Evolutionary conservation across 495 filamentous ascomycete genomes (phyloP), one percentile per base, ranked within the genome.

Genomic region (Gamarada debralockiae): DNA sequence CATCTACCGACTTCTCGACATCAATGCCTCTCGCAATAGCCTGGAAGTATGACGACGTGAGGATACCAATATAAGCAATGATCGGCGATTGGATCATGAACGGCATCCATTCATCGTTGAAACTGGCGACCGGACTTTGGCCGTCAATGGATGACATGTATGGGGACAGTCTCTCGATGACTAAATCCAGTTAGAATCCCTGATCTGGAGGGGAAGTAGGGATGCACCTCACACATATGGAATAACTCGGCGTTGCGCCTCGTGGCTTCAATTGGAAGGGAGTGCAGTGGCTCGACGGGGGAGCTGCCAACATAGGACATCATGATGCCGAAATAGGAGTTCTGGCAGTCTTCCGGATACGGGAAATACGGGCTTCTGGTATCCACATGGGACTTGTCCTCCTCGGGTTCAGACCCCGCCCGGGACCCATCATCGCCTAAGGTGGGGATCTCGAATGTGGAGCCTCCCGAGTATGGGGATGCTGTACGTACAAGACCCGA

Each of bases 21-120:
- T 57, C 53, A 20, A 57, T 52, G 1, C 48, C 31, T 15, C 47
- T 15, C 1, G 50, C 10, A 13, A 27, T 29, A 13, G 59, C 54
- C 15, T 58, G 54, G 41, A 55, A 61, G 29, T 57, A 61, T 2
- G 54, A 48, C 1, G 59, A 36, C 1, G 53, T 48, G 3, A 61
- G 34, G 14, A 61, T 48, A 0, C 27, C 33, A 20, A 55, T 43
- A 24, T 61, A 52, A 2, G 34, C 37, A 5, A 49, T 25, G 22
- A 61, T 50, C 6, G 59, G 59, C 1, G 59, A 61, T 20, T 55
- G 51, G 13, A 49, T 55, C 43, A 61, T 55, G 38, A 55, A 61
- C 23, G 54, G 29, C 7, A 57, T 37, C 50, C 51, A 61, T 45
- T 48, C 15, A 3, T 48, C 21, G 6, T 37, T 53, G 45, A 61